Conservation (phyloP, 1,284 basidiomycete species). For the Ustilago hordei region DNA sequence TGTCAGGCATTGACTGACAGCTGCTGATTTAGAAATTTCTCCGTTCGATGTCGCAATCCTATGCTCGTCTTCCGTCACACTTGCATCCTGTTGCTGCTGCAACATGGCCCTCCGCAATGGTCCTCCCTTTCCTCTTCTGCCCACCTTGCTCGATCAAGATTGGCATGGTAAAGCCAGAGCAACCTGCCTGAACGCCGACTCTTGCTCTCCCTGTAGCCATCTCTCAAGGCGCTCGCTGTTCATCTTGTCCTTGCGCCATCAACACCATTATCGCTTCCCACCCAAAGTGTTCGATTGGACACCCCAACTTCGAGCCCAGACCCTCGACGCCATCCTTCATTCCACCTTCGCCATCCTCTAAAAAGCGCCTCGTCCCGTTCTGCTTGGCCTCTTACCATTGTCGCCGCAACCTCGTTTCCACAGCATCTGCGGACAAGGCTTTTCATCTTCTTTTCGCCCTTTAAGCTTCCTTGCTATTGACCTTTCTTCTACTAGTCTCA, state of each 20-base stretch:
- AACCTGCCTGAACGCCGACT: not conserved
- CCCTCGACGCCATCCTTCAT: not conserved
- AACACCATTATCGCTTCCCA: not conserved
- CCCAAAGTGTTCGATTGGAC: conserved; percentile 1
- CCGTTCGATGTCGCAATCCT: conserved; percentile 40
- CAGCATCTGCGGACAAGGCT: conserved; percentile 4
- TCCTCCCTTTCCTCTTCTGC: not conserved
- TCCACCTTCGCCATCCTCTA: conserved; percentile 2
- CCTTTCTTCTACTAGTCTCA: not conserved
- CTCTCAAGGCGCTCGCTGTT: not conserved
- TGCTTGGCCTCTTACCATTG: conserved; percentile 8
- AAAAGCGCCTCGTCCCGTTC: not conserved
- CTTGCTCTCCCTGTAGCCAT: not conserved
- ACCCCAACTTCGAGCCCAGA: not conserved
- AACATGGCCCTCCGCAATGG: not conserved
- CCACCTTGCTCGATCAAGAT: not conserved
- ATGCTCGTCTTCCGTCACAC: conserved; percentile 38
- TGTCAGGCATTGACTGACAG: conserved; percentile 29
- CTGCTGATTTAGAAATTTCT: conserved; percentile 16
- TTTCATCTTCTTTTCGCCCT: not conserved
- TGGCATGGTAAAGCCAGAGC: not conserved
- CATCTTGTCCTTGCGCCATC: conserved; percentile 12
- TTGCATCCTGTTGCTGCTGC: conserved; percentile 16
- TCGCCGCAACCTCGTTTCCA: conserved; percentile 7
- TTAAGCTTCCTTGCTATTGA: not conserved